Conservation (phyloP, 331 rosid species). For the Acacia concinna region DNA sequence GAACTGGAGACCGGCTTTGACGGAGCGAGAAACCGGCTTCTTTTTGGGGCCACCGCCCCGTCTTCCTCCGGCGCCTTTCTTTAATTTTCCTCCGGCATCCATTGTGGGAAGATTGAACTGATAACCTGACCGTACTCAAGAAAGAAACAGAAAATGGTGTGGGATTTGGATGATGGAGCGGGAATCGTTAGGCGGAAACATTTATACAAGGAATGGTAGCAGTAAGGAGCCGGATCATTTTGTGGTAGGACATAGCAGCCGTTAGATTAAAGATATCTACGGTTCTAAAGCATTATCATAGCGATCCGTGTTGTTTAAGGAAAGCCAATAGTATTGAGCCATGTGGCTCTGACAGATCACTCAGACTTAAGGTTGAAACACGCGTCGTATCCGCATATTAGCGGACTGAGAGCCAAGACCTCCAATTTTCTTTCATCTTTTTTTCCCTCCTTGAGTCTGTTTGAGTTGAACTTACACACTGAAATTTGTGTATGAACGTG, state of each 20-base stretch:
- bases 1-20: constrained; percentile 5
- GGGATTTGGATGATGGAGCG: neutral
- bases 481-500: no score
- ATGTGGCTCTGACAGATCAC: neutral
- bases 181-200: neutral
- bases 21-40: constrained; percentile 3
- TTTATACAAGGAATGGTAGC: neutral
- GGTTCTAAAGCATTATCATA: neutral
- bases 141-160: neutral
- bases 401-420: no score
- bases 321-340: neutral
- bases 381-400: no score
- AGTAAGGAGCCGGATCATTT: neutral
- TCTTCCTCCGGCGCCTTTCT: constrained; percentile 12
- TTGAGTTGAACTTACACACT: no score
- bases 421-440: no score
- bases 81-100: constrained; percentile 1
- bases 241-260: neutral
- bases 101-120: neutral
- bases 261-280: neutral
- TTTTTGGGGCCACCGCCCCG: constrained; percentile 2
- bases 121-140: neutral
- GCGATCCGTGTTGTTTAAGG: neutral
- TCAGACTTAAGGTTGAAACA: neutral
- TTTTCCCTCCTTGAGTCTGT: no score